Evolutionary conservation across 2,329 filamentous ascomycete species (phyloP).

Genomic region (Capronia americana): DNA sequence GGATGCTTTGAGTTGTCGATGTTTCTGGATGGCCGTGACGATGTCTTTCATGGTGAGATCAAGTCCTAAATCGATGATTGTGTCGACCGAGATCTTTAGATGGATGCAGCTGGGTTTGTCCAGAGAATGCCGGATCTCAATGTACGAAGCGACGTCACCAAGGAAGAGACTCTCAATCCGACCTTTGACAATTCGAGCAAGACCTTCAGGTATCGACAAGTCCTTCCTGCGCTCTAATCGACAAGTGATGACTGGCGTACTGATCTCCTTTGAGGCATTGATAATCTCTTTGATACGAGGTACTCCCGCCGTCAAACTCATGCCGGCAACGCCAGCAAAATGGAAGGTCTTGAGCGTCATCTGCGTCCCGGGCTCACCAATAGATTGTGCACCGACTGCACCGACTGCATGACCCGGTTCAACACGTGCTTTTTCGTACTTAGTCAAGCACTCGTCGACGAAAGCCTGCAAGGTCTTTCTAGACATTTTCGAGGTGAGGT

Average conservation of each 20-base stretch:
- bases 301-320: constrained; percentile 99
- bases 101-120: constrained; percentile 69
- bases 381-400: constrained; percentile 94
- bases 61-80: constrained; percentile 79
- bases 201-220: constrained; percentile 38
- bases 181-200: constrained; percentile 86
- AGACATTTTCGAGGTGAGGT: constrained; percentile 85
- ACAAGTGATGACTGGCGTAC: constrained; percentile 91
- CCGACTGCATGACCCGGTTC: constrained; percentile 96
- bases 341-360: constrained; percentile 99
- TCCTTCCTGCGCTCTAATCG: constrained; percentile 58
- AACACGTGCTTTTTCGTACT: constrained; percentile 88
- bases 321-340: constrained; percentile 98
- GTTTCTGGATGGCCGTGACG: constrained; percentile 73
- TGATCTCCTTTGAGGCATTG: constrained; percentile 93
- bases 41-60: constrained; percentile 79
- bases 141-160: constrained; percentile 76
- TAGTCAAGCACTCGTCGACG: constrained; percentile 80
- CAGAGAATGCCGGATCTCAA: constrained; percentile 79
- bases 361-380: constrained; percentile 96
- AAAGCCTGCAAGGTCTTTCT: constrained; percentile 74
- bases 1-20: constrained; percentile 74
- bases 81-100: constrained; percentile 79
- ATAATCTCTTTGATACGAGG: constrained; percentile 99
- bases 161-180: constrained; percentile 95